These are phyloP conservation scores for Euclidium syriacum DNA, from an alignment of 345 rosid species.

Conservation along the genomic window DNA sequence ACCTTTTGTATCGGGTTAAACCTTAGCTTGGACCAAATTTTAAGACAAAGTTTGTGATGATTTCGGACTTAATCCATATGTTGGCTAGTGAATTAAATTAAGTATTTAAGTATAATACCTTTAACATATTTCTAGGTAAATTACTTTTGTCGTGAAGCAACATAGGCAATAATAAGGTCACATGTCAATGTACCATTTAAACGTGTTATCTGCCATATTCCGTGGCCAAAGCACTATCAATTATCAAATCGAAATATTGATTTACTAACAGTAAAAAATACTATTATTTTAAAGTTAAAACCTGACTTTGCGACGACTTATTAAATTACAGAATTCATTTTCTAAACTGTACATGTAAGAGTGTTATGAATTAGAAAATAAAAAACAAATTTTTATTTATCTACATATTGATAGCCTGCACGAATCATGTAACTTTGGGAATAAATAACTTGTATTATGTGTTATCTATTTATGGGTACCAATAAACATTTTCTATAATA, in stretches of 20 bases:
- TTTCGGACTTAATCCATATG: too few relatives aligned
- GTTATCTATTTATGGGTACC: background rate
- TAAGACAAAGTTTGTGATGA: too few relatives aligned
- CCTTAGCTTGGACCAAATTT: too few relatives aligned
- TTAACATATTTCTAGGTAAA: background rate
- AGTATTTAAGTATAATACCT: background rate
- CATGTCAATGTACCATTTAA: slow-evolving; percentile 23
- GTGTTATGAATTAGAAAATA: background rate
- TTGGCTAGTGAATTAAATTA: too few relatives aligned
- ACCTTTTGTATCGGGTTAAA: too few relatives aligned
- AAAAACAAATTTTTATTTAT: background rate
- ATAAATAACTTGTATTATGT: background rate
- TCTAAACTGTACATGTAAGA: background rate
- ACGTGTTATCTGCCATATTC: slow-evolving; percentile 27
- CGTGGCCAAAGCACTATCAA: slow-evolving; percentile 19
- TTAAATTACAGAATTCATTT: background rate
- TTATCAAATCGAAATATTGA: background rate
- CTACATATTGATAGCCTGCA: background rate
- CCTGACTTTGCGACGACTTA: background rate
- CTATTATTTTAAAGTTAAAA: background rate
- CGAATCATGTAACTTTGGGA: slow-evolving; percentile 1
- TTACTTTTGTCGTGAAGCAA: slow-evolving; percentile 17
- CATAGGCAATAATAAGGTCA: slow-evolving; percentile 22
- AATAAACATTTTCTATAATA: background rate
- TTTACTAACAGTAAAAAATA: background rate